Base-by-base conservation (phyloP, 2,329 filamentous ascomycete species). In the Colletotrichum cereale region DNA sequence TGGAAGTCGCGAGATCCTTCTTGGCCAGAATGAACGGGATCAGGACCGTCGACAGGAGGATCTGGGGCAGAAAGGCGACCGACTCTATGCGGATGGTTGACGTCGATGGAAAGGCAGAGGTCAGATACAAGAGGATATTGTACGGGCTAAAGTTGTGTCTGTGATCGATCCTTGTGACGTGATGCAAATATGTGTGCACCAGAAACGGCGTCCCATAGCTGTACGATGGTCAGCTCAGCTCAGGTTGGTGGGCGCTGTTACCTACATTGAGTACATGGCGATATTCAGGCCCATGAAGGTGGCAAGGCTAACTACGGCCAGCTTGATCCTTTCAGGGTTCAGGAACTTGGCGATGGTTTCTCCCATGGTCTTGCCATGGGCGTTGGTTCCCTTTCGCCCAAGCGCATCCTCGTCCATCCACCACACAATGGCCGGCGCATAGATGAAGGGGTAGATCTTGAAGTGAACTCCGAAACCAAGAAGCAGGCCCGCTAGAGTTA, bases 391-490 rank as follows among this genome's bases (percentile, higher is more conserved):
- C 42, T 34, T 8, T 24, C 73, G 75, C 11, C 78, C 76, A 69
- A 88, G 80, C 34, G 80, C 81, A 73, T 87, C 86, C 3, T 82
- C 83, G 75, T 93, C 92, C 83, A 96, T 89, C 92, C 92, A 95
- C 91, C 92, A 95, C 6, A 94, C 81, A 52, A 96, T 91, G 3
- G 92, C 91, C 0, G 91, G 89, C 2, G 93, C 96, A 81, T 99
- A 99, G 72, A 99, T 94, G 81, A 98, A 97, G 0, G 96, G 96
- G 78, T 99, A 99, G 73, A 99, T 98, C 86, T 99, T 99, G 84
- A 99, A 97, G 82, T 99, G 96, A 34, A 98, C 95, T 1, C 90
- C 90, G 36, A 97, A 82, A 0, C 96, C 96, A 3, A 99, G 85
- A 38, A 98, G 80, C 3, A 91, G 74, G 0, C 93, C 96, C 0